Evolutionary conservation across 108 stramenopile genomes (phyloP).

Genomic region (Chaetoceros tenuissimus): DNA sequence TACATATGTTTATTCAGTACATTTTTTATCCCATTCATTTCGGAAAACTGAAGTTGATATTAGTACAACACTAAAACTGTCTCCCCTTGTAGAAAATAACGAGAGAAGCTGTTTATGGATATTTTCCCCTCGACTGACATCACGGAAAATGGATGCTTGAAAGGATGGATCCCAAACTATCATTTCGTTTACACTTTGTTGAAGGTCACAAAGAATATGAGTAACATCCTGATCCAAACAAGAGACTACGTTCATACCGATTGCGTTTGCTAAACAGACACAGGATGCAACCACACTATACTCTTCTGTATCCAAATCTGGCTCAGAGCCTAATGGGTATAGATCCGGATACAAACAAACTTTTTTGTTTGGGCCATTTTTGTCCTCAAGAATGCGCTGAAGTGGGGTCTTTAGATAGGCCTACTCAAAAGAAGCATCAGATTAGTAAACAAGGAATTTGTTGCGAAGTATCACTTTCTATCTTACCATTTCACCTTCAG

Average conservation of each 20-base stretch:
- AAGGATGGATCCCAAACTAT: too few species aligned
- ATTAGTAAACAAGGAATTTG: constrained; percentile 9
- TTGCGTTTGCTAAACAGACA: constrained; percentile 37
- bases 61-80: too few species aligned
- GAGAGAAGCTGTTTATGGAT: too few species aligned
- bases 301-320: constrained; percentile 12
- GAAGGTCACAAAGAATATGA: constrained; percentile 46
- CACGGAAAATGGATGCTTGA: too few species aligned
- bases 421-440: constrained; percentile 38
- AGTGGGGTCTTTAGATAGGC: not conserved
- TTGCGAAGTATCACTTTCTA: constrained; percentile 7
- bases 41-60: too few species aligned
- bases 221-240: constrained; percentile 51
- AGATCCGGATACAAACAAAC: constrained; percentile 18
- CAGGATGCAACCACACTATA: constrained; percentile 23
- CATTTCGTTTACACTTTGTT: constrained; percentile 7
- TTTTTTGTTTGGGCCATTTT: not conserved
- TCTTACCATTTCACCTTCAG: constrained; percentile 24
- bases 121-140: too few species aligned
- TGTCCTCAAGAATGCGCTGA: not conserved
- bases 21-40: too few species aligned
- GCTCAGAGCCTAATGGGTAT: constrained; percentile 16
- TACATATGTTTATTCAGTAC: too few species aligned
- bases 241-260: constrained; percentile 42
- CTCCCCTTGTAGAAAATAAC: too few species aligned